These are phyloP conservation scores for Mortierella sp. DNA, from an alignment of 371 early-diverging fungal genomes.

Conservation along the genomic window DNA sequence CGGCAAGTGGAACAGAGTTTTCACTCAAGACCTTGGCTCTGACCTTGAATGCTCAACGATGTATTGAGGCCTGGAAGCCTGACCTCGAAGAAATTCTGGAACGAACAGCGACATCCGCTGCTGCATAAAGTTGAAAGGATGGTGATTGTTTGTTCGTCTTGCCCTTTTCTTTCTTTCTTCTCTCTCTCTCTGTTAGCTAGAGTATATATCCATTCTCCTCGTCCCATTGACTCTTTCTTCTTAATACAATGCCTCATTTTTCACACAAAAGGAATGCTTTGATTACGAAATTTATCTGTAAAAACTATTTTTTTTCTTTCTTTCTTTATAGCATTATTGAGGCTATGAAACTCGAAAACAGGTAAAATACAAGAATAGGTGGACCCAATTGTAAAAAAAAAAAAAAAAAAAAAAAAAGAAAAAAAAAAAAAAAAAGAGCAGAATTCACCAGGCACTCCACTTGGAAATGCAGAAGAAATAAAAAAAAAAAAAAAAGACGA, in stretches of 20 bases:
- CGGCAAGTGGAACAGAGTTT: background rate
- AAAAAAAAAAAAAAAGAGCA: background rate
- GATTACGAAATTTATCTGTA: too few species aligned
- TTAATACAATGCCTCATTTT: too few species aligned
- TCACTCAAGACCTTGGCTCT: slow-evolving; percentile 6
- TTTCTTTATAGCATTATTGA: too few species aligned
- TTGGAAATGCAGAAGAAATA: background rate
- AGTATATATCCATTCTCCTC: too few species aligned
- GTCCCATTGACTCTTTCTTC: too few species aligned
- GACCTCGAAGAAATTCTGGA: slow-evolving; percentile 31
- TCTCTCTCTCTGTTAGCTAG: too few species aligned
- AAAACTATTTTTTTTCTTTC: too few species aligned
- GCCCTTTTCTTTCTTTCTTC: too few species aligned
- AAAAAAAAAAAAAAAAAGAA: background rate
- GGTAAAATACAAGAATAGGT: background rate
- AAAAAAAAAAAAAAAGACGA: background rate
- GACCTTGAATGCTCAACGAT: slow-evolving; percentile 19
- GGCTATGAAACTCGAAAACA: too few species aligned
- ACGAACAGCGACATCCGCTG: slow-evolving; percentile 14
- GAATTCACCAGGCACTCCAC: background rate
- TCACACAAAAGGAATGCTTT: too few species aligned
- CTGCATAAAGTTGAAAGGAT: background rate
- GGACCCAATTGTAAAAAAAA: background rate
- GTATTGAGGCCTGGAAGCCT: slow-evolving; percentile 26
- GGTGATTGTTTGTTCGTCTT: too few species aligned